Evolutionary conservation across 1,139 yeast genomes (phyloP).

Genomic region (Geotrichum restrictum): DNA sequence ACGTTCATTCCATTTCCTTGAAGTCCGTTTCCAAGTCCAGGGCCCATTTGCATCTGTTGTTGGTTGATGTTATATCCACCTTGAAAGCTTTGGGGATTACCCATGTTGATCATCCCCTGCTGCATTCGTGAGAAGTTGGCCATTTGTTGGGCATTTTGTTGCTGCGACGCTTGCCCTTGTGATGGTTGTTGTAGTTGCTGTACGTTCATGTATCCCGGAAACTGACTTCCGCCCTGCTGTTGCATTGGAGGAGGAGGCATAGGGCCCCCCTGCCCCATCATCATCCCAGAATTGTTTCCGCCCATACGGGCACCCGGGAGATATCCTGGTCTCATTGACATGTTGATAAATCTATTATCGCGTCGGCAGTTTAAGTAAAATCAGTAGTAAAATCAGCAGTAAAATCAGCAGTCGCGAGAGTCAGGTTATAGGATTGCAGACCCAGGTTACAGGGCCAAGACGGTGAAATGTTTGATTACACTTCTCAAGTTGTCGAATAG

Average conservation of each 20-base stretch:
- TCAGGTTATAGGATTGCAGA: too few species aligned
- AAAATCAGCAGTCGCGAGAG: too few species aligned
- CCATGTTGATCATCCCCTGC: conserved; percentile 19
- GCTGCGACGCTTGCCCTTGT: conserved; percentile 14
- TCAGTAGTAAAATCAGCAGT: too few species aligned
- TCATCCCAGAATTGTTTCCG: conserved; percentile 20
- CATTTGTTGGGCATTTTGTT: conserved; percentile 17
- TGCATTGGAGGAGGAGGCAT: conserved; percentile 22
- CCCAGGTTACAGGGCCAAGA: too few species aligned
- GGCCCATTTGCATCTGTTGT: conserved; percentile 20
- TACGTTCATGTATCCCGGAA: conserved; percentile 16
- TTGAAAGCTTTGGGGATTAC: conserved; percentile 17
- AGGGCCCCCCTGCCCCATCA: conserved; percentile 22
- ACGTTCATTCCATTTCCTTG: conserved; percentile 17
- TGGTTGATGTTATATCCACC: conserved; percentile 19
- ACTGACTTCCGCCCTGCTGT: conserved; percentile 17
- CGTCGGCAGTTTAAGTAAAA: neutral
- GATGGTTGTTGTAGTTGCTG: conserved; percentile 17
- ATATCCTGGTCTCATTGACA: conserved; percentile 21
- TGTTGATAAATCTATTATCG: neutral
- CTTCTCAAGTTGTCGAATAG: too few species aligned
- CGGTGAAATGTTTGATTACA: too few species aligned
- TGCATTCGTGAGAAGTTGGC: conserved; percentile 18
- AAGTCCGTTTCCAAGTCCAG: conserved; percentile 12
- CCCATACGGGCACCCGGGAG: conserved; percentile 20